Evolutionary conservation across 2,329 filamentous ascomycete species (phyloP).

Genomic region (Coniochaeta sp.): DNA sequence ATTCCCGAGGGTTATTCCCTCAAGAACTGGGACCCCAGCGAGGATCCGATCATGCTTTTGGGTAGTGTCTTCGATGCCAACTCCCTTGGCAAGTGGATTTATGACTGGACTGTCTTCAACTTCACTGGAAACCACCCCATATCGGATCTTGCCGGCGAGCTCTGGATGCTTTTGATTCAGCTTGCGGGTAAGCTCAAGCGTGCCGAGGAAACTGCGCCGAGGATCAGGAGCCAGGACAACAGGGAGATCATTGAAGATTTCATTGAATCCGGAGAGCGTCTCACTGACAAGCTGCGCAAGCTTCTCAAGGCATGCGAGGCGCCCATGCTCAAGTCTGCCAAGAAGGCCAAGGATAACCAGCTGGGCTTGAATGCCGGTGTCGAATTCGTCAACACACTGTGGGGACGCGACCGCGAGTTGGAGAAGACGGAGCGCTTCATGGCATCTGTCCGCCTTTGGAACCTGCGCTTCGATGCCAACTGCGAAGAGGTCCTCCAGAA

Average conservation of each 20-base stretch:
- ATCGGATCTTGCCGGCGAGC: slow-evolving; percentile 83
- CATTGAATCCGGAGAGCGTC: slow-evolving; percentile 76
- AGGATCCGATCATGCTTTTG: slow-evolving; percentile 87
- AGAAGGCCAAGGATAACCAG: slow-evolving; percentile 62
- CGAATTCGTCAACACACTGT: slow-evolving; percentile 94
- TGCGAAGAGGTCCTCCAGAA: slow-evolving; percentile 77
- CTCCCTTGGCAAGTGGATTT: slow-evolving; percentile 97
- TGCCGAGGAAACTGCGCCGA: slow-evolving; percentile 67
- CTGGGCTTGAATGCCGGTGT: slow-evolving; percentile 89
- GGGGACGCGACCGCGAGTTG: slow-evolving; percentile 83
- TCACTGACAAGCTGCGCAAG: slow-evolving; percentile 77
- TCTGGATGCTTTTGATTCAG: slow-evolving; percentile 93
- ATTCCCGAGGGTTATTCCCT: slow-evolving; percentile 88
- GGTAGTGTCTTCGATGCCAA: slow-evolving; percentile 97
- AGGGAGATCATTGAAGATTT: slow-evolving; percentile 83
- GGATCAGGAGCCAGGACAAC: slow-evolving; percentile 66
- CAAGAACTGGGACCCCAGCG: slow-evolving; percentile 96
- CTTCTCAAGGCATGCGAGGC: slow-evolving; percentile 87
- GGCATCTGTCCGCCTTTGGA: slow-evolving; percentile 81
- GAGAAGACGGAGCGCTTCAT: slow-evolving; percentile 90
- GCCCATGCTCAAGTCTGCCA: slow-evolving; percentile 85
- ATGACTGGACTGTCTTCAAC: slow-evolving; percentile 96
- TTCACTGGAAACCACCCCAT: slow-evolving; percentile 77
- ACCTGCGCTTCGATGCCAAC: slow-evolving; percentile 90
- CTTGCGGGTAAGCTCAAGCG: slow-evolving; percentile 90